Base-by-base conservation (phyloP, 495 filamentous ascomycete species). In the Aspergillus panamensis region DNA sequence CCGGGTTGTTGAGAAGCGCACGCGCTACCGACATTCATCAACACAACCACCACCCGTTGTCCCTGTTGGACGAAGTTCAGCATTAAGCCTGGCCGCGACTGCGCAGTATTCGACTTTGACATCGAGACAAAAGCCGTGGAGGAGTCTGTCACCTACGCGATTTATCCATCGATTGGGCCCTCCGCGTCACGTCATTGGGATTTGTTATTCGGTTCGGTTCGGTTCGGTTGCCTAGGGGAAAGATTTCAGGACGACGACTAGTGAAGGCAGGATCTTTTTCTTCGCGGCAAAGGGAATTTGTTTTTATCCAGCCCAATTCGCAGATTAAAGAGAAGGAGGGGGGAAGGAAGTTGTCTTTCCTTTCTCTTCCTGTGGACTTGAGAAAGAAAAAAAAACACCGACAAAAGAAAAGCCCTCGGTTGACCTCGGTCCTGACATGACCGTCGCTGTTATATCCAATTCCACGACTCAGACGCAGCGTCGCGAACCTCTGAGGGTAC, bases 401-500 rank as follows among this genome's bases (percentile, higher is more conserved):
- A 32, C 25, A 10, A 45, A 45, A 45, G n/a, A 10, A 17, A 3
- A 21, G 12, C 19, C 53, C 60, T 61, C 61, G 43, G 42, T 49
- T 54, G 57, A 33, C 45, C 48, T 53, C 56, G 51, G 60, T 64
- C 63, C 60, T 78, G 75, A 74, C 69, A 79, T 79, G 76, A 79
- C 72, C 73, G 69, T 67, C 72, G 70, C 72, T 66, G 71, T 77
- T 61, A 44, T 76, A 62, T 68, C 73, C 53, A 65, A 72, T 39
- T 59, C 73, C 39, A 71, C 61, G 51, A 75, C 63, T 57, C 75
- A 72, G 69, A 72, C 65, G 62, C 72, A 75, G 66, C 70, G 70
- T 72, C 76, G 74, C 64, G 73, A 74, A 68, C 74, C 73, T 48
- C 65, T 79, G 62, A 62, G 61, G 64, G 63, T 68, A 50, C 69